Evolutionary conservation across 2,329 filamentous ascomycete genomes (phyloP).

Genomic region (Arthrocladium fulminans): DNA sequence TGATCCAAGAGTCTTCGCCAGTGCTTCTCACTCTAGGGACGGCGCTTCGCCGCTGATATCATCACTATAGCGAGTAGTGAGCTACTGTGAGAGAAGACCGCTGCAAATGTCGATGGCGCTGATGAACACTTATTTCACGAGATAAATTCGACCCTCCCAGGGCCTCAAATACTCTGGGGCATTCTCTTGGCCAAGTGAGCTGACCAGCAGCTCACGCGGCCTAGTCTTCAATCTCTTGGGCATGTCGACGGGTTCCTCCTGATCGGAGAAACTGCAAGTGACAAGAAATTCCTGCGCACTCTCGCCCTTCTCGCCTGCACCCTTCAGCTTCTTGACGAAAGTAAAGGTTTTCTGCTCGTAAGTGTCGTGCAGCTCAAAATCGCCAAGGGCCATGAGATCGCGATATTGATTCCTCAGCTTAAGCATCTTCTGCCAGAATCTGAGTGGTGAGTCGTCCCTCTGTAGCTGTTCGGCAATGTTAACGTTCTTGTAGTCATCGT

Average conservation of each 20-base stretch:
- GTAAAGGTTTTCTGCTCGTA: constrained; percentile 48
- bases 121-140: constrained; percentile 3
- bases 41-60: too few species aligned
- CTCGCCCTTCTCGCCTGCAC: constrained; percentile 6
- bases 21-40: too few species aligned
- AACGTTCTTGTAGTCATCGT: constrained; percentile 52
- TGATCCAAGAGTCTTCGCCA: too few species aligned
- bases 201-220: constrained; percentile 16
- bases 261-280: constrained; percentile 21
- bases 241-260: constrained; percentile 18
- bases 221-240: constrained; percentile 13
- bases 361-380: constrained; percentile 48
- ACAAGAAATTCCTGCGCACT: constrained; percentile 17
- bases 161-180: constrained; percentile 17
- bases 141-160: constrained; percentile 22
- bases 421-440: constrained; percentile 54
- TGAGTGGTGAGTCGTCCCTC: constrained; percentile 44
- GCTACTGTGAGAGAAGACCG: too few species aligned
- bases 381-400: constrained; percentile 59
- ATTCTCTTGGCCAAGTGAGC: constrained; percentile 14
- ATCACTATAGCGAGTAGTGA: too few species aligned
- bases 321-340: constrained; percentile 39
- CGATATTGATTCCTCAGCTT: constrained; percentile 50
- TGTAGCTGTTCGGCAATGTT: constrained; percentile 47
- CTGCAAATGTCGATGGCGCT: too few species aligned